Conservation (phyloP, 202 grass and related monocot genomes). For the Tripidium arundinaceum region DNA sequence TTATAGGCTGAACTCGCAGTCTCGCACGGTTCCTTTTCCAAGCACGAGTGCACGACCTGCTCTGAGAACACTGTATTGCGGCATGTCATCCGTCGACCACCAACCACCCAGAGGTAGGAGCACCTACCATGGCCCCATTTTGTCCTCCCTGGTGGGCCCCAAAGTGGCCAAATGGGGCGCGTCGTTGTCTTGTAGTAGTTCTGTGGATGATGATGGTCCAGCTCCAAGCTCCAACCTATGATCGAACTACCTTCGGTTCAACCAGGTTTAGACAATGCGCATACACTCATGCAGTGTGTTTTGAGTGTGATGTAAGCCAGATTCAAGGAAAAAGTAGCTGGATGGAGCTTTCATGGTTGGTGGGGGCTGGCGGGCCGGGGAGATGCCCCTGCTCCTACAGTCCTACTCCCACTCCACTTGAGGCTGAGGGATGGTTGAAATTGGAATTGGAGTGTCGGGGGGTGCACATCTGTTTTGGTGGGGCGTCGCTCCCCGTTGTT, state of each 20-base stretch:
- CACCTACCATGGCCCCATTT: constrained; percentile 40
- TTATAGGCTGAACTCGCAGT: background rate
- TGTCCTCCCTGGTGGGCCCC: constrained; percentile 23
- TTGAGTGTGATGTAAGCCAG: constrained; percentile 56
- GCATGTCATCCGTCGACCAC: constrained; percentile 21
- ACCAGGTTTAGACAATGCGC: background rate
- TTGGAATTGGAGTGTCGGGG: too few relatives aligned
- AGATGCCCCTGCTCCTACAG: background rate
- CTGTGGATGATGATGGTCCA: background rate
- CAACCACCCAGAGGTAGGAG: constrained; percentile 54
- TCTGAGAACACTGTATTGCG: background rate
- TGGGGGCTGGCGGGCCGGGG: too few relatives aligned
- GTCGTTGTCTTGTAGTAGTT: too few relatives aligned
- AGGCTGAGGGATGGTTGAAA: too few relatives aligned
- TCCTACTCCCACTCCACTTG: background rate
- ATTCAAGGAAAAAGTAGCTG: constrained; percentile 33
- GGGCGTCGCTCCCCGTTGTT: too few relatives aligned
- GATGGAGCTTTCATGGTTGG: constrained; percentile 49
- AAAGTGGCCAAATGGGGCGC: background rate
- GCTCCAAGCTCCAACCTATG: background rate
- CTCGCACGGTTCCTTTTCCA: background rate
- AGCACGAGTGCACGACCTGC: background rate
- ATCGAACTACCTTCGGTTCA: too few relatives aligned
- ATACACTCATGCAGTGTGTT: background rate
- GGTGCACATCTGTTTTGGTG: too few relatives aligned